These are phyloP conservation scores for Anisodus tanguticus DNA, from an alignment of 257 asterid species.

Conservation along the genomic window DNA sequence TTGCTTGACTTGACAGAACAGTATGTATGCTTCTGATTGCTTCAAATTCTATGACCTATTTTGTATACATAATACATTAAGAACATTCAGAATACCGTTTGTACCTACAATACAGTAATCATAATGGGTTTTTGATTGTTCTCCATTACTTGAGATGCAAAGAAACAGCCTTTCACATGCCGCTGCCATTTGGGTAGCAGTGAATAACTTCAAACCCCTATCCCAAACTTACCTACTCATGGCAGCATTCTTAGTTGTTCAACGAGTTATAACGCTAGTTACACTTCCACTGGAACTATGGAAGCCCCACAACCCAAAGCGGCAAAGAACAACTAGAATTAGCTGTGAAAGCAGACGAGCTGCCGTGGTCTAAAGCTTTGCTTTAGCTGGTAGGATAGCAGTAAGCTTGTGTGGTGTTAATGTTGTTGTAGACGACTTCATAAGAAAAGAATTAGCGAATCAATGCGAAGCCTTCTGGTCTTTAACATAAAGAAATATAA, in stretches of 20 bases:
- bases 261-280: background rate
- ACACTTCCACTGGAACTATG: background rate
- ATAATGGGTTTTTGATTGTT: conserved; percentile 12
- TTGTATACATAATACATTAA: background rate
- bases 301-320: background rate
- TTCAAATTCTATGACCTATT: background rate
- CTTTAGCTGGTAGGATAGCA: background rate
- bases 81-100: background rate
- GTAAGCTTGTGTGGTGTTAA: background rate
- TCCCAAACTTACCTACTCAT: background rate
- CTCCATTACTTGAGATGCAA: conserved; percentile 51
- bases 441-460: background rate
- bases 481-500: background rate
- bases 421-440: background rate
- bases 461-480: background rate
- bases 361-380: background rate
- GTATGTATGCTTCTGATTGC: background rate
- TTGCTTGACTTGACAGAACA: background rate
- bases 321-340: background rate
- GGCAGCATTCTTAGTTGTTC: no score
- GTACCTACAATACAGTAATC: conserved; percentile 16
- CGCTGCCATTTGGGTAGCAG: conserved; percentile 69
- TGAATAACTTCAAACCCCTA: conserved; percentile 56
- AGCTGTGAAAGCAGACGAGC: background rate
- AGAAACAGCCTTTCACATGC: conserved; percentile 69